phyloP scores from a whole-genome alignment of 768 basidiomycete genomes.

The Suillus fuscotomentosus region DNA sequence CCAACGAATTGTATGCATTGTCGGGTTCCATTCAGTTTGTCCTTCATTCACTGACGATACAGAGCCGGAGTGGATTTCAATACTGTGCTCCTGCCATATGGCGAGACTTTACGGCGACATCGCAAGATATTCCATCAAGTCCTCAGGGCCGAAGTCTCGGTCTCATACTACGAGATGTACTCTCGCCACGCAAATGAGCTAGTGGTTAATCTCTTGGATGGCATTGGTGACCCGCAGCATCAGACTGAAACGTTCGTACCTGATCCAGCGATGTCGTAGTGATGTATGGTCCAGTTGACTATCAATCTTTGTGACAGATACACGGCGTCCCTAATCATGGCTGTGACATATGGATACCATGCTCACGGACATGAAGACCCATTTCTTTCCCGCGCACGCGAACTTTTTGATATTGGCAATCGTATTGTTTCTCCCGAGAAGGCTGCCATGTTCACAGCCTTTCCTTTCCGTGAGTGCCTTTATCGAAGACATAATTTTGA shows the following conservation, averaged over 20 bases:
- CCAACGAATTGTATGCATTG: conserved; percentile 1
- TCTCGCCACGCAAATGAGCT: conserved; percentile 19
- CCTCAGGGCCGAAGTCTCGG: conserved; percentile 17
- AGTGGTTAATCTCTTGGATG: conserved; percentile 11
- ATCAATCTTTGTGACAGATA: not conserved
- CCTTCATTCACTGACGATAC: not conserved
- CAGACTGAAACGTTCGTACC: not conserved
- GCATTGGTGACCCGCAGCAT: conserved; percentile 9
- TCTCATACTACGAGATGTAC: conserved; percentile 17
- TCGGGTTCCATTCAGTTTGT: not conserved
- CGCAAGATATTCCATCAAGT: conserved; percentile 22
- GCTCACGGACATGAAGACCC: not conserved
- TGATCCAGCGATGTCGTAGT: not conserved
- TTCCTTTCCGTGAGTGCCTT: too few species aligned
- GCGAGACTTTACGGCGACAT: conserved; percentile 20
- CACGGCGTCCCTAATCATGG: not conserved
- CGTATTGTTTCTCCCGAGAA: too few species aligned
- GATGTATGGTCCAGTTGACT: not conserved
- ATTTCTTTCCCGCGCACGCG: not conserved
- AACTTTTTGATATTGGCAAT: not conserved
- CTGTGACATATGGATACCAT: not conserved
- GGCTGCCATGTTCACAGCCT: too few species aligned
- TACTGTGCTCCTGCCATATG: conserved; percentile 5
- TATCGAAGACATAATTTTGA: too few species aligned
- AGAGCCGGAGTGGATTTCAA: conserved; percentile 1